Evolutionary conservation across 1,284 basidiomycete species (phyloP).

Genomic region (Trichosporon sp.): DNA sequence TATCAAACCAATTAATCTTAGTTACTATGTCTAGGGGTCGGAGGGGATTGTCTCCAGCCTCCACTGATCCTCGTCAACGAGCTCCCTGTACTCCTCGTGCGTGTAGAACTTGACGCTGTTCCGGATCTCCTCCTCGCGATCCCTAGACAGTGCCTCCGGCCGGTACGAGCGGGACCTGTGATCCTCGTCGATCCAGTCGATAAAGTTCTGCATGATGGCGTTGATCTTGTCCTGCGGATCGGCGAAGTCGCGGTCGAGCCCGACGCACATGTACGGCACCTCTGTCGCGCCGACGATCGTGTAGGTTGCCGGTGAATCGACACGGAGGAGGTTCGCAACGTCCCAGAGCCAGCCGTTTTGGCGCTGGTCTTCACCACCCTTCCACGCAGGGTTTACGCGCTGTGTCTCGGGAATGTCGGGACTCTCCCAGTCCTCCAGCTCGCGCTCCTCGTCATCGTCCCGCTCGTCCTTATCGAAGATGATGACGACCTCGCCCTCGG

Average conservation of each 20-base stretch:
- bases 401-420: neutral
- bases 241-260: neutral
- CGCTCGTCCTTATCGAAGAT: neutral
- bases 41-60: conserved; percentile 1
- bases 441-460: neutral
- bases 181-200: neutral
- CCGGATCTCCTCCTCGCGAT: neutral
- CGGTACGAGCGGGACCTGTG: neutral
- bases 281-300: neutral
- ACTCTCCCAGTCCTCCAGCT: neutral
- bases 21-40: neutral
- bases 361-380: neutral
- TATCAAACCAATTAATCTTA: neutral
- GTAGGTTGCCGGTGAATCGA: neutral
- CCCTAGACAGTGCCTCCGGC: neutral
- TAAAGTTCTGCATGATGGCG: neutral
- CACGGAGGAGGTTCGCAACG: neutral
- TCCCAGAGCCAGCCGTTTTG: neutral
- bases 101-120: neutral
- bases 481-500: neutral
- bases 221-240: neutral
- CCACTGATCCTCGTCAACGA: conserved; percentile 16
- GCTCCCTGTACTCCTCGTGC: conserved; percentile 7
- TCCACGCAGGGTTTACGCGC: neutral
- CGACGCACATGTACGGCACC: conserved; percentile 10